phyloP scores from a whole-genome alignment of 192 early-diverging fungal genomes.

The Coemansia sp. region DNA sequence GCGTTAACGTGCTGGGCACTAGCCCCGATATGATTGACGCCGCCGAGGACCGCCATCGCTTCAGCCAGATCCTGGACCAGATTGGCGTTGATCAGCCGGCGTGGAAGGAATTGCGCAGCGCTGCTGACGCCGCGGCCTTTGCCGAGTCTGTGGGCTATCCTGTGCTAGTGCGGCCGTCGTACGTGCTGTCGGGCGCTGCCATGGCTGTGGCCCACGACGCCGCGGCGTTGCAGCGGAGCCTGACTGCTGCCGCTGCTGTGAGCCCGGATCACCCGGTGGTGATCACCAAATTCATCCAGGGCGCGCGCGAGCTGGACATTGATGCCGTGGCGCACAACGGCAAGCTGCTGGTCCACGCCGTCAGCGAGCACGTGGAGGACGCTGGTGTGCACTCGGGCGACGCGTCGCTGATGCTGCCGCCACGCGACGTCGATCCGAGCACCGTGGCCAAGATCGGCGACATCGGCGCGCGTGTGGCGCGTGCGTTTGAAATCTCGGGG shows the following conservation, averaged over 20 bases:
- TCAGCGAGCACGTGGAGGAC: conserved; percentile 95
- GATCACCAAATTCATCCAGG: conserved; percentile 93
- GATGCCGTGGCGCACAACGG: conserved; percentile 89
- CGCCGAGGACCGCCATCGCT: conserved; percentile 94
- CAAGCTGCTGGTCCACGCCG: conserved; percentile 76
- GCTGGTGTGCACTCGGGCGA: conserved; percentile 98
- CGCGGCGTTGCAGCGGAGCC: conserved; percentile 63
- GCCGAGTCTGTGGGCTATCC: conserved; percentile 83
- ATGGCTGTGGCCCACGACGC: conserved; percentile 93
- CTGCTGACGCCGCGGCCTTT: conserved; percentile 81
- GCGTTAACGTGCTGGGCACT: conserved; percentile 87
- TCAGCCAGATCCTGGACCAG: conserved; percentile 82
- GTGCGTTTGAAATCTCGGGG: conserved; percentile 91
- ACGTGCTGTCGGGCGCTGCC: conserved; percentile 95
- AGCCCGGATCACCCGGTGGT: conserved; percentile 95
- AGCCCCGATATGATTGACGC: conserved; percentile 84
- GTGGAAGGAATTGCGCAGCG: conserved; percentile 88
- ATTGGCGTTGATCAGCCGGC: conserved; percentile 95
- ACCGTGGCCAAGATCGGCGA: conserved; percentile 63
- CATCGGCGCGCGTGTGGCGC: conserved; percentile 82
- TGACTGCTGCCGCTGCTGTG: conserved; percentile 78
- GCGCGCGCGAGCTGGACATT: conserved; percentile 91
- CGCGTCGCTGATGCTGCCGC: conserved; percentile 87
- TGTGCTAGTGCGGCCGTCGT: conserved; percentile 91
- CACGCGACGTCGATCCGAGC: conserved; percentile 51